Conservation (phyloP, 2,329 filamentous ascomycete genomes). For the Massarina eburnea region DNA sequence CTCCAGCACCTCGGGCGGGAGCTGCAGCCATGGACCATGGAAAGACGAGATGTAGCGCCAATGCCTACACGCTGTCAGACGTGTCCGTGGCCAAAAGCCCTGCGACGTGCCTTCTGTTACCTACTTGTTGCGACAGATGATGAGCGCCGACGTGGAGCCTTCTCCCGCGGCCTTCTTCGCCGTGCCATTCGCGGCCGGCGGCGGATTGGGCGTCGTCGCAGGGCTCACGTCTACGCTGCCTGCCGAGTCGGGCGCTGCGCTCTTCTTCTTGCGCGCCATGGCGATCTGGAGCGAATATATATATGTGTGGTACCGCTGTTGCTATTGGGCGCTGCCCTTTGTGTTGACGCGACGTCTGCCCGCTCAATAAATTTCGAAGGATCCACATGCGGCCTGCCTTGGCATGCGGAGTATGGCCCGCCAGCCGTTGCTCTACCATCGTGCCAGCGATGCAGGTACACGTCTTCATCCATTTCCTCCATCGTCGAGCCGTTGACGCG, state of each 20-base stretch:
- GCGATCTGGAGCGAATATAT: not conserved
- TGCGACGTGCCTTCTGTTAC: conserved; percentile 33
- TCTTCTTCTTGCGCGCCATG: conserved; percentile 42
- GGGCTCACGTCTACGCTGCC: not conserved
- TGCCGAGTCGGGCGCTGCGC: conserved; percentile 20
- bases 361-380: conserved; percentile 3
- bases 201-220: not conserved
- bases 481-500: no score
- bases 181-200: conserved; percentile 5
- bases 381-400: conserved; percentile 1
- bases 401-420: not conserved
- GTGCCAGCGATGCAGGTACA: no score
- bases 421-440: no score
- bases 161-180: conserved; percentile 21
- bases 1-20: conserved; percentile 77
- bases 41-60: conserved; percentile 85
- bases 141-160: conserved; percentile 38
- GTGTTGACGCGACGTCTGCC: not conserved
- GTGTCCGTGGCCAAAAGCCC: conserved; percentile 1
- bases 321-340: not conserved
- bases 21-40: conserved; percentile 79
- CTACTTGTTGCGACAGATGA: conserved; percentile 49
- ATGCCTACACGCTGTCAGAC: conserved; percentile 57
- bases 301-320: not conserved
- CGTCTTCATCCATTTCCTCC: no score